A percentile compares a stretch with the other conserved stretches of the same genome.
phyloP scores from a whole-genome alignment of 106 monocot genomes.

The Hemerocallis citrina region DNA sequence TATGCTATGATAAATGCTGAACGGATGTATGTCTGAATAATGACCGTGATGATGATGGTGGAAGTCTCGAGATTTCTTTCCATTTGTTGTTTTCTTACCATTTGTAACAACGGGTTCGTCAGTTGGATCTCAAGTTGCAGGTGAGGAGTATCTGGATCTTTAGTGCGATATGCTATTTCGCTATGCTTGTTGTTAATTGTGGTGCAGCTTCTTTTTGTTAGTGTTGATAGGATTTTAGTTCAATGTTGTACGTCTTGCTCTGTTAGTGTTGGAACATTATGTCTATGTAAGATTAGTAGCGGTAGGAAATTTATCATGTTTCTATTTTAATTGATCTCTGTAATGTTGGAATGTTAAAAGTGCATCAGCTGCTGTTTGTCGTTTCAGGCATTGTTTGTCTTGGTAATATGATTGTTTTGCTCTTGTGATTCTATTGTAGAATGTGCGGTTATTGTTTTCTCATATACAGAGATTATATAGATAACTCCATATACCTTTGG shows the following conservation, averaged over 20 bases:
- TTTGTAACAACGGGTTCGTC: neutral
- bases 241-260: neutral
- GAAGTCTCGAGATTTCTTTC: too few species aligned
- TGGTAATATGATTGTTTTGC: too few species aligned
- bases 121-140: neutral
- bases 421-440: too few species aligned
- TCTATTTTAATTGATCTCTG: too few species aligned
- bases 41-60: neutral
- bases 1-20: conserved; percentile 16
- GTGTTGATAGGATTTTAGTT: conserved; percentile 1
- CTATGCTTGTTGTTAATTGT: neutral
- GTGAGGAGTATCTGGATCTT: neutral
- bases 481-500: too few species aligned
- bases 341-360: too few species aligned
- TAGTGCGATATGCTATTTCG: conserved; percentile 1
- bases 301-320: conserved; percentile 1
- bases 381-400: too few species aligned
- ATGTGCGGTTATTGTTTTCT: too few species aligned
- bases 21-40: neutral
- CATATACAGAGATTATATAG: too few species aligned
- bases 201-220: neutral
- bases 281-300: conserved; percentile 5
- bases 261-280: conserved; percentile 3
- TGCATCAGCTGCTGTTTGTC: too few species aligned
- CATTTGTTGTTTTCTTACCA: too few species aligned